Evolutionary conservation across 2,329 filamentous ascomycete genomes (phyloP), one percentile per base, ranked within the genome.

Genomic region (Chaetomium strumarium): DNA sequence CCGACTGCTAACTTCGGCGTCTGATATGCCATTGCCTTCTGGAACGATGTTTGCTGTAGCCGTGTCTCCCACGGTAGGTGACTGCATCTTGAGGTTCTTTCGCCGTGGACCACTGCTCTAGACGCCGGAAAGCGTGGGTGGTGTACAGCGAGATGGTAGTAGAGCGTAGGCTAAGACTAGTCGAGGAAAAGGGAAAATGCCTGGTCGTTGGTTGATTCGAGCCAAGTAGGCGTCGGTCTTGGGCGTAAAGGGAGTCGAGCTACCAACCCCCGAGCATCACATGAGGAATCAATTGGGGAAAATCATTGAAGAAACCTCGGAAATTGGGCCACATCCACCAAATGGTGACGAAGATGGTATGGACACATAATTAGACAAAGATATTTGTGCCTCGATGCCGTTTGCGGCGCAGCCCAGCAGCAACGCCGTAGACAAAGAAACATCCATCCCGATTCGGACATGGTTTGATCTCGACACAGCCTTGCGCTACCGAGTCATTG

Each of bases 311-410:
- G 9, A 30, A n/a, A 9, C 17, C 41, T n/a, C 16, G 17, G 11
- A 8, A 19, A 37, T 14, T 37, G 34, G 13, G 5, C 7, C 14
- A n/a, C 5, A 14, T 29, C 19, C 5, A 14, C 5, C 4, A 20
- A 30, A 44, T 24, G n/a, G 30, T 29, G 24, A 7, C 14, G 38
- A 1, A 17, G 14, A n/a, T 46, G 33, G 31, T 34, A 53, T 37
- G 11, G 20, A 24, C 40, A 45, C 29, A n/a, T 33, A 19, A 10
- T 12, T 37, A 46, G 38, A 51, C 47, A 50, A 51, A 50, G 52
- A 31, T 20, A 8, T 43, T 31, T 20, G 20, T 17, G 14, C 30
- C 30, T 11, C 6, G 46, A 1, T 45, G n/a, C 30, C 41, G 46
- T 41, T 53, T 53, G 41, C 46, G 51, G 51, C 36, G 16, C 6